Evolutionary conservation across 345 rosid species (phyloP), one percentile per base, ranked within the genome.

Genomic region (Corymbia maculata): DNA sequence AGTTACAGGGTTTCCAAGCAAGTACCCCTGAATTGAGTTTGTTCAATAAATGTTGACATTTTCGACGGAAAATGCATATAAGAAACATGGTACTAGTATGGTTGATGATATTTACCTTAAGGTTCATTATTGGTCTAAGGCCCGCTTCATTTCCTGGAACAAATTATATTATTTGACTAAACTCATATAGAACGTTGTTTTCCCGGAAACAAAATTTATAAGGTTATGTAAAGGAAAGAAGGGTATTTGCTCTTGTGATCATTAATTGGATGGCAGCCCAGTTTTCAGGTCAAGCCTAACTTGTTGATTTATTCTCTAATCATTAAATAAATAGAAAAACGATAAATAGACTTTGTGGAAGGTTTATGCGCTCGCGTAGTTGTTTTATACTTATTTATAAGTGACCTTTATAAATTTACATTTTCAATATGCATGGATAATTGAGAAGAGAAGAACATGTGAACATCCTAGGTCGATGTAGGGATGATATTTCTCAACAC

Each of bases 1-100:
- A 17, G 93, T 92, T 82, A 51, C 88, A 7, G 93, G 92, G 85
- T 92, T 90, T 22, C 93, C 91, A 30, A 89, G 32, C n/a, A 88
- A 84, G 88, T 92, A 92, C 42, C 93, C 93, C 92, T 92, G 52
- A 15, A 85, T 86, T 85, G 13, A 85, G 52, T 26, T 50, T 8
- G 6, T 14, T 7, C 1, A 1, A 22, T 70, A 32, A 36, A 70
- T 85, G 11, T 0, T 6, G 24, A 47, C 80, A 70, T 70, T 70
- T 70, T 70, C 6, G 0, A 42, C 0, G 26, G 45, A 70, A 70
- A 32, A 16, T 36, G 80, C 47, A 36, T 17, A 16, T 36, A 36
- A 32, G 80, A 70, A 36, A 30, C 80, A 70, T 32, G 47, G 47
- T 36, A 70, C 36, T 70, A 36, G 47, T 36, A 17, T 36, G 80